Conservation (phyloP, 768 basidiomycete genomes). For the Cyclocybe aegerita region DNA sequence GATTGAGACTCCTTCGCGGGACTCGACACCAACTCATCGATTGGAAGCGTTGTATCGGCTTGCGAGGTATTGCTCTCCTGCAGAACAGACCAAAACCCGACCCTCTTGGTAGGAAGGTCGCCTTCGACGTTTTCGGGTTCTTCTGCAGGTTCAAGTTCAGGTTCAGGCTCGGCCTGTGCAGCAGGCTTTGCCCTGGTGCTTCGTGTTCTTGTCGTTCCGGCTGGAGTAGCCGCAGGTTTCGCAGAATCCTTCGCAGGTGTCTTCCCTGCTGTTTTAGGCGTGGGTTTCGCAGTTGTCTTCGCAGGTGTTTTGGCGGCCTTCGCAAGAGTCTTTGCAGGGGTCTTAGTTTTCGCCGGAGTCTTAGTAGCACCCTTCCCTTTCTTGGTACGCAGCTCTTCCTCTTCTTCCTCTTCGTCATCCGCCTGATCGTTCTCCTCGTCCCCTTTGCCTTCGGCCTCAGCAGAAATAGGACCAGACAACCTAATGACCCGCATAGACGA, state of each 20-base stretch:
- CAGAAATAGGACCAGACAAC: not conserved
- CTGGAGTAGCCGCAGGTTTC: not conserved
- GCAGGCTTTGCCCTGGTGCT: constrained; percentile 1
- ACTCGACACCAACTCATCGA: no score
- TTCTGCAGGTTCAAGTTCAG: not conserved
- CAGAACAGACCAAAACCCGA: constrained; percentile 16
- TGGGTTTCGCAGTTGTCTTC: not conserved
- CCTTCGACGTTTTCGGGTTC: not conserved
- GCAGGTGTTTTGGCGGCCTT: constrained; percentile 9
- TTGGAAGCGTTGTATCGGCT: no score
- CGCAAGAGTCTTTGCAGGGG: not conserved
- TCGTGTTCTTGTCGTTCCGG: not conserved
- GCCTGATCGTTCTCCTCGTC: constrained; percentile 4
- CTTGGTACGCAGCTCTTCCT: not conserved
- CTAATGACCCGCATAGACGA: constrained; percentile 1
- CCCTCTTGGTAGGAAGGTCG: no score
- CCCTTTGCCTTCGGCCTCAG: not conserved
- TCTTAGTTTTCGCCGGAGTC: not conserved
- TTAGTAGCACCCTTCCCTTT: not conserved
- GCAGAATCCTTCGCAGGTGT: not conserved
- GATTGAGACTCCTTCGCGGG: constrained; percentile 1
- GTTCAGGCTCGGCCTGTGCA: not conserved
- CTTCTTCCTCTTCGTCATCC: constrained; percentile 1
- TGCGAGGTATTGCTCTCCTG: constrained; percentile 3
- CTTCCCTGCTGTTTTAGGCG: not conserved